These are phyloP conservation scores for Mycena sp. DNA, from an alignment of 1,284 basidiomycete genomes.

Conservation along the genomic window DNA sequence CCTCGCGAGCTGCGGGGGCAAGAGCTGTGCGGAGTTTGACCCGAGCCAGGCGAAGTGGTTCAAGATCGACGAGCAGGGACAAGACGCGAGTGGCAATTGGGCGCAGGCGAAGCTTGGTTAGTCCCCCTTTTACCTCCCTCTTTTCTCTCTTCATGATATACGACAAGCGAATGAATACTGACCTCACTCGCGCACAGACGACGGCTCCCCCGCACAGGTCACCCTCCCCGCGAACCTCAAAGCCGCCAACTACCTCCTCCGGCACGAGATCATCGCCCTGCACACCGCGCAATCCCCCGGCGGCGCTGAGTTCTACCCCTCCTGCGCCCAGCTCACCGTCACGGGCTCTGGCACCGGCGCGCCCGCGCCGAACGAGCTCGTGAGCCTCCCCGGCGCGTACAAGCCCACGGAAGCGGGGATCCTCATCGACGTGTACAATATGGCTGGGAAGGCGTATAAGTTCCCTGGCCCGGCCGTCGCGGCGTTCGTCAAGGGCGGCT, in stretches of 20 bases:
- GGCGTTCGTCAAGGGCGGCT: slow-evolving; percentile 12
- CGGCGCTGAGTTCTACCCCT: slow-evolving; percentile 48
- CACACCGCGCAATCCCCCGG: slow-evolving; percentile 52
- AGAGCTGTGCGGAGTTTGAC: slow-evolving; percentile 16
- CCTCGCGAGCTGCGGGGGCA: slow-evolving; percentile 18
- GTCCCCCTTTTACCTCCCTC: not conserved
- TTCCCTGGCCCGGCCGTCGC: slow-evolving; percentile 14
- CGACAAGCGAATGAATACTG: not conserved
- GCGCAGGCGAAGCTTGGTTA: slow-evolving; percentile 58
- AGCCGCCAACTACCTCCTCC: slow-evolving; percentile 62
- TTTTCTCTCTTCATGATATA: not conserved
- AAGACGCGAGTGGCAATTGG: slow-evolving; percentile 48
- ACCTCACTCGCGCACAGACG: slow-evolving; percentile 27
- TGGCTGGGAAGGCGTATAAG: not conserved
- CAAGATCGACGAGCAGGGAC: slow-evolving; percentile 60
- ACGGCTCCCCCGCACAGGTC: slow-evolving; percentile 63
- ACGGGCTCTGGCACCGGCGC: slow-evolving; percentile 52
- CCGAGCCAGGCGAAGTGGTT: slow-evolving; percentile 65
- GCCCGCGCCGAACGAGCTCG: slow-evolving; percentile 46
- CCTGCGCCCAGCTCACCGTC: slow-evolving; percentile 61
- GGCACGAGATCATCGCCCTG: slow-evolving; percentile 65
- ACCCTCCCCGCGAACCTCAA: slow-evolving; percentile 59
- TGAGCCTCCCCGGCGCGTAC: slow-evolving; percentile 63
- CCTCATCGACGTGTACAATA: slow-evolving; percentile 29
- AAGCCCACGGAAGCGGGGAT: slow-evolving; percentile 59